Conservation (phyloP, 148 eudicot species). For the Hydrangea macrophylla region DNA sequence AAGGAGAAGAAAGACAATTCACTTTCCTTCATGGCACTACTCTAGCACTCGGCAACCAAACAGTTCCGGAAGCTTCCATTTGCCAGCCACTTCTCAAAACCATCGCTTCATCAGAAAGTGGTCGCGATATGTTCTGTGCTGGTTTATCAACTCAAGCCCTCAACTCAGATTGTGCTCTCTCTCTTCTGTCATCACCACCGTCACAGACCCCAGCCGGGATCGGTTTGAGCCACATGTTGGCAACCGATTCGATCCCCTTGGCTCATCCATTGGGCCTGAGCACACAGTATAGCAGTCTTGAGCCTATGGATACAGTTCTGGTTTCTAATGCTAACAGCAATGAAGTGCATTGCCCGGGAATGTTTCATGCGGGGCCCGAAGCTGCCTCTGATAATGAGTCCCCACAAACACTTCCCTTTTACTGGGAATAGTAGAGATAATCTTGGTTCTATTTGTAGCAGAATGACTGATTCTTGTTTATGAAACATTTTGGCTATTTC, state of each 20-base stretch:
- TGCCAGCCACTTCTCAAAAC: slow-evolving; percentile 17
- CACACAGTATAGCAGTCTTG: slow-evolving; percentile 2
- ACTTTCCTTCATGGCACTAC: slow-evolving; percentile 6
- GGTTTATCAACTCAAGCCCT: slow-evolving; percentile 18
- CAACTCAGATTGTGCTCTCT: slow-evolving; percentile 30
- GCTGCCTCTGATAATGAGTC: slow-evolving; percentile 11
- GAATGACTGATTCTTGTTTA: background rate
- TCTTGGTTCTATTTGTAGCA: background rate
- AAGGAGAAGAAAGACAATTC: slow-evolving; percentile 13
- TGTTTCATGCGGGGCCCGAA: slow-evolving; percentile 13
- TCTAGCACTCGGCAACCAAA: slow-evolving; percentile 13
- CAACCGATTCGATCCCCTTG: background rate
- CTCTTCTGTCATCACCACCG: slow-evolving; percentile 31
- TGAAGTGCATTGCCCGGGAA: slow-evolving; percentile 14
- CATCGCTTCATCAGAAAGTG: slow-evolving; percentile 11
- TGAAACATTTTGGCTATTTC: no score
- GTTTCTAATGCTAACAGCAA: slow-evolving; percentile 13
- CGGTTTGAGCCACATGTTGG: slow-evolving; percentile 10
- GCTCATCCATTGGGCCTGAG: slow-evolving; percentile 11
- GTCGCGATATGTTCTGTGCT: background rate
- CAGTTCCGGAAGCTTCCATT: slow-evolving; percentile 12
- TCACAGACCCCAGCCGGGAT: slow-evolving; percentile 11
- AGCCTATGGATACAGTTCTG: slow-evolving; percentile 2
- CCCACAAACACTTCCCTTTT: slow-evolving; percentile 26
- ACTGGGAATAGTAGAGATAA: slow-evolving; percentile 19